Evolutionary conservation across 2,329 filamentous ascomycete genomes (phyloP).

Genomic region (Trichoderma afroharzianum): DNA sequence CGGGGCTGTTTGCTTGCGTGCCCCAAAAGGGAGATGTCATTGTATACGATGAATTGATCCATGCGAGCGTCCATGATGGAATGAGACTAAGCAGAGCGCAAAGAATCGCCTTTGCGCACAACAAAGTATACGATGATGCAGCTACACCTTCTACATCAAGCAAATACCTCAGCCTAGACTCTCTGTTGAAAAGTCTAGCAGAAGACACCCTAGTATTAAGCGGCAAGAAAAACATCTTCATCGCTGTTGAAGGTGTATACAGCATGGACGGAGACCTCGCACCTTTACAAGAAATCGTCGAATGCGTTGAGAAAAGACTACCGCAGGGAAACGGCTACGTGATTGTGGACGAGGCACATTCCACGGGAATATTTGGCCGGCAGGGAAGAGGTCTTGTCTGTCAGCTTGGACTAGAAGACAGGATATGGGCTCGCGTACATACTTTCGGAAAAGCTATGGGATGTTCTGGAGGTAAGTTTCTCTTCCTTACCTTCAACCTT

Average conservation of each 20-base stretch:
- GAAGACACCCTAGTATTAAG: conserved; percentile 33
- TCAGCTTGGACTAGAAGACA: conserved; percentile 50
- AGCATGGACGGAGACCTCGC: conserved; percentile 80
- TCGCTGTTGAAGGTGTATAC: conserved; percentile 70
- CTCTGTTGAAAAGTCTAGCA: conserved; percentile 30
- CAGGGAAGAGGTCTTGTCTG: conserved; percentile 57
- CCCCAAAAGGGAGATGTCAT: conserved; percentile 60
- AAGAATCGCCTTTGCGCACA: conserved; percentile 55
- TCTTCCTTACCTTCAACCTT: background rate
- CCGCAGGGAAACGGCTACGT: conserved; percentile 58
- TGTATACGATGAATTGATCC: conserved; percentile 71
- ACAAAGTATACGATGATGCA: conserved; percentile 35
- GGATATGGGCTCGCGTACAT: conserved; percentile 56
- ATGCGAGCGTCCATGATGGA: conserved; percentile 75
- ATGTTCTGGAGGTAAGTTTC: conserved; percentile 61
- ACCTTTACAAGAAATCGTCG: conserved; percentile 58
- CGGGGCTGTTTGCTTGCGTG: conserved; percentile 57
- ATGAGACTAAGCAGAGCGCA: conserved; percentile 62
- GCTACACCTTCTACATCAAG: background rate
- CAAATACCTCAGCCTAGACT: conserved; percentile 25
- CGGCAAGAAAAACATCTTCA: conserved; percentile 54
- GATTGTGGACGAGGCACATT: conserved; percentile 67
- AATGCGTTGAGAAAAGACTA: conserved; percentile 52
- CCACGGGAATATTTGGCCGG: conserved; percentile 56
- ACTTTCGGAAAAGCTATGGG: conserved; percentile 67